Evolutionary conservation across 805 yeast genomes (phyloP).

Genomic region (Yarrowia osloensis): DNA sequence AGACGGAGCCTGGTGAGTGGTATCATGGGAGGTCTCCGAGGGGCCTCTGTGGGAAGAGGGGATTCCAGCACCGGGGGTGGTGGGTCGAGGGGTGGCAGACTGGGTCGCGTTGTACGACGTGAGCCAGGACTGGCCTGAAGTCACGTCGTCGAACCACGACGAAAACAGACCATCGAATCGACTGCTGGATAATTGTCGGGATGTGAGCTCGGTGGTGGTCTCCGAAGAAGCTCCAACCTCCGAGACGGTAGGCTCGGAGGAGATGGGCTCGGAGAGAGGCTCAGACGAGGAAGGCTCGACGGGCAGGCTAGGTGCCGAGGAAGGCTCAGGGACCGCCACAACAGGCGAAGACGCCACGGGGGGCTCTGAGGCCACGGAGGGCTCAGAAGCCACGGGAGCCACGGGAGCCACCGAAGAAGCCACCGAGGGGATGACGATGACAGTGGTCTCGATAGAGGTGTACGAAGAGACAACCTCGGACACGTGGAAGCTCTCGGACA

Average conservation of each 20-base stretch:
- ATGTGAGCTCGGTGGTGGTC: slow-evolving; percentile 24
- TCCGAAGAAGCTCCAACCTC: background rate
- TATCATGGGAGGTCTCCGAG: slow-evolving; percentile 5
- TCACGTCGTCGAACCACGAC: slow-evolving; percentile 16
- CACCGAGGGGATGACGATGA: slow-evolving; percentile 14
- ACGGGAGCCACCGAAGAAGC: background rate
- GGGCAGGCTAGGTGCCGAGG: background rate
- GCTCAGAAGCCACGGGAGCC: background rate
- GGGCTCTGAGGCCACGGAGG: background rate
- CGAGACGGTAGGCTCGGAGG: background rate
- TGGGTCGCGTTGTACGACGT: slow-evolving; percentile 17
- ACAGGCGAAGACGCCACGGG: background rate
- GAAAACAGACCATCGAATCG: slow-evolving; percentile 10
- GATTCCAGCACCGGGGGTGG: background rate
- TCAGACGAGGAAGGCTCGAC: background rate
- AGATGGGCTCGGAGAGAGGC: background rate
- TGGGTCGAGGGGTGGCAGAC: slow-evolving; percentile 18
- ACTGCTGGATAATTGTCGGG: slow-evolving; percentile 16
- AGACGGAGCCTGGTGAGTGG: background rate
- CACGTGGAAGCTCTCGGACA: background rate
- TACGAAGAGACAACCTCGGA: slow-evolving; percentile 5
- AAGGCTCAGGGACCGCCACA: background rate
- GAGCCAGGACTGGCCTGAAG: slow-evolving; percentile 25
- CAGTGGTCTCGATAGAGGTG: slow-evolving; percentile 5
- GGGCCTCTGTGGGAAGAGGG: background rate